phyloP scores from a whole-genome alignment of 768 basidiomycete genomes.

The Russula lepida region DNA sequence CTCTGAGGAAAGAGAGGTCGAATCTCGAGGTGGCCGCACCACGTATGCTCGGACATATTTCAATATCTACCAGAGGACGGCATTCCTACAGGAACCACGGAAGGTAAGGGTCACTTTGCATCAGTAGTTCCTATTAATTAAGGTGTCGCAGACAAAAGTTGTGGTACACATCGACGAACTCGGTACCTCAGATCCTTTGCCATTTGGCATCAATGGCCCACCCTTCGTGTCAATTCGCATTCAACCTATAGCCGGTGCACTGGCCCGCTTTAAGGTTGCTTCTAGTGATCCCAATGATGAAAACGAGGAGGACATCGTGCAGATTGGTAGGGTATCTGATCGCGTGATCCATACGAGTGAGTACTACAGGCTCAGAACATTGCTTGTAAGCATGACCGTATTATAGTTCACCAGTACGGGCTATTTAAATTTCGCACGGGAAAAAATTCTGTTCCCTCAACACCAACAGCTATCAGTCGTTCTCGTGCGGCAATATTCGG shows the following conservation, averaged over 20 bases:
- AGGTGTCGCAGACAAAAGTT: conserved; percentile 62
- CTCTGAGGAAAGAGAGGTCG: conserved; percentile 69
- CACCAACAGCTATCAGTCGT: conserved; percentile 72
- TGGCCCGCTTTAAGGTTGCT: conserved; percentile 70
- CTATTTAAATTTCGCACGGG: conserved; percentile 83
- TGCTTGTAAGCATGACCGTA: conserved; percentile 9
- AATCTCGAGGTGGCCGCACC: conserved; percentile 49
- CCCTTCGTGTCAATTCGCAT: conserved; percentile 77
- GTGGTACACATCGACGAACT: conserved; percentile 78
- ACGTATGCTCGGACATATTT: conserved; percentile 77
- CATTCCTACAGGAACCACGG: conserved; percentile 66
- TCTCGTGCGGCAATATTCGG: conserved; percentile 76
- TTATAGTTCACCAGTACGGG: conserved; percentile 76
- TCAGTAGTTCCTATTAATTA: background rate
- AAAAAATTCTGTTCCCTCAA: conserved; percentile 69
- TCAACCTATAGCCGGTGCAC: conserved; percentile 75
- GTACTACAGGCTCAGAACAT: conserved; percentile 23
- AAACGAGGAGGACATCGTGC: conserved; percentile 75
- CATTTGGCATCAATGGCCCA: conserved; percentile 58
- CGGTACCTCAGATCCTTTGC: conserved; percentile 68
- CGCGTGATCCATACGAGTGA: conserved; percentile 77
- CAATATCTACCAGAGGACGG: conserved; percentile 79
- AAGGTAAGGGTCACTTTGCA: conserved; percentile 47
- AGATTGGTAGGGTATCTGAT: conserved; percentile 61
- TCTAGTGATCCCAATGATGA: conserved; percentile 70